These are phyloP conservation scores for Rhynchosporium secalis DNA, from an alignment of 2,329 filamentous ascomycete species.

Conservation along the genomic window DNA sequence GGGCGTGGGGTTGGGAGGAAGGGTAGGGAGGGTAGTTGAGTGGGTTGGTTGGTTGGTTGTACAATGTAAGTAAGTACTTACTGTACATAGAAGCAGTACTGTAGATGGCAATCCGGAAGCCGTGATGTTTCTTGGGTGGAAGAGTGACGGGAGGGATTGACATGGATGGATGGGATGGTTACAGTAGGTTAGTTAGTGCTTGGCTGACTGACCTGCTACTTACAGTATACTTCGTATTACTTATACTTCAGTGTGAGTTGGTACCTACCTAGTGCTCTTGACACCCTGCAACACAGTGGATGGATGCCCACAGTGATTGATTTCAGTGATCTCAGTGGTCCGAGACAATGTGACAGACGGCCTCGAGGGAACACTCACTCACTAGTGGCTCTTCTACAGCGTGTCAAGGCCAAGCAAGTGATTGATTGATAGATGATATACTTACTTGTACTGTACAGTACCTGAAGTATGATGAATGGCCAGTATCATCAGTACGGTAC, in stretches of 20 bases:
- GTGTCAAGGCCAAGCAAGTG: conserved; percentile 11
- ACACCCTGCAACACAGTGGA: background rate
- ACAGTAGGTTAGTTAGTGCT: background rate
- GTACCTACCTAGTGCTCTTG: background rate
- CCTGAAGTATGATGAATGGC: background rate
- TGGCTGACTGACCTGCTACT: background rate
- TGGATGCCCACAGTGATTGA: background rate
- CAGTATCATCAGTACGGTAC: conserved; percentile 8
- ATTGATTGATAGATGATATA: no score
- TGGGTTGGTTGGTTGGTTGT: no score
- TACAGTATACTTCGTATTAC: no score
- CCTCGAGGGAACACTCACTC: background rate
- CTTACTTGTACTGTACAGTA: no score
- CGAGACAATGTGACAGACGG: background rate
- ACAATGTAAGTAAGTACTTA: no score
- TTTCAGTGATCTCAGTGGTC: background rate
- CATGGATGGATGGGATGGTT: background rate
- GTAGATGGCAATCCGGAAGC: background rate
- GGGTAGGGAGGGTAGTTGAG: background rate
- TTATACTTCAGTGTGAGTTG: background rate
- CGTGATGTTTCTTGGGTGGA: no score
- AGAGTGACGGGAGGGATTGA: background rate
- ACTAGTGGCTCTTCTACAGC: background rate
- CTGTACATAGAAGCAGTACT: no score
- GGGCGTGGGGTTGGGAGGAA: conserved; percentile 1